Evolutionary conservation across 352 stramenopile genomes (phyloP).

Genomic region (Aphanomyces cochlioides): DNA sequence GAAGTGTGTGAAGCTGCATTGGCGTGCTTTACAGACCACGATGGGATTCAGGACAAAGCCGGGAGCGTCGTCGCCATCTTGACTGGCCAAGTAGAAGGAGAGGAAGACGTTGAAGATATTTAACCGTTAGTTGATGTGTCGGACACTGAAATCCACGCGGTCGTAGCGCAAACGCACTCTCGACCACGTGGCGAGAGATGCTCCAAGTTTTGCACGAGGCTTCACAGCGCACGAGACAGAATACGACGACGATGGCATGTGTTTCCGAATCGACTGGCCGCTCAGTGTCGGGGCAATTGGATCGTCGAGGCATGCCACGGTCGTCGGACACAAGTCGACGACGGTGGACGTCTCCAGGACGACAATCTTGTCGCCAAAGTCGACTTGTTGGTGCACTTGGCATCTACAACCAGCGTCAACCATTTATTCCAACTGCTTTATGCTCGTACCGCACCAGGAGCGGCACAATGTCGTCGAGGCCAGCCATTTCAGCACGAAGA

Average conservation of each 20-base stretch:
- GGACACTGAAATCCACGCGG: background rate
- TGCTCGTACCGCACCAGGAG: conserved; percentile 2
- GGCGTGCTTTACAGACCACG: conserved; percentile 74
- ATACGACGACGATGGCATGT: background rate
- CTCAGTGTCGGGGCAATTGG: background rate
- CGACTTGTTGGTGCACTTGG: background rate
- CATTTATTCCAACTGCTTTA: background rate
- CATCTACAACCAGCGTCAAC: background rate
- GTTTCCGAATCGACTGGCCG: background rate
- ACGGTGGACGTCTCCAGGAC: conserved; percentile 12
- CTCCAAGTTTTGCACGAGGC: no score
- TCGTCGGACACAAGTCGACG: conserved; percentile 2
- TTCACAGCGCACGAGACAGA: background rate
- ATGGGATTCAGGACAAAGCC: conserved; percentile 78
- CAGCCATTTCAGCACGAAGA: background rate
- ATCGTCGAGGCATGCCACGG: conserved; percentile 13
- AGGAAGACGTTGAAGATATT: conserved; percentile 1
- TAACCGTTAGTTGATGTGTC: conserved; percentile 8
- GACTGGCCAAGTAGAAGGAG: conserved; percentile 34
- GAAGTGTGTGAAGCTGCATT: conserved; percentile 79
- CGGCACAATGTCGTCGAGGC: background rate
- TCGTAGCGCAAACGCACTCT: conserved; percentile 11
- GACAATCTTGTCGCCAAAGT: background rate
- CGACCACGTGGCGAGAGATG: no score
- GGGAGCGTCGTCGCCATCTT: conserved; percentile 60